phyloP scores from a whole-genome alignment of 768 basidiomycete genomes.

The Strobilomyces dryophilus region DNA sequence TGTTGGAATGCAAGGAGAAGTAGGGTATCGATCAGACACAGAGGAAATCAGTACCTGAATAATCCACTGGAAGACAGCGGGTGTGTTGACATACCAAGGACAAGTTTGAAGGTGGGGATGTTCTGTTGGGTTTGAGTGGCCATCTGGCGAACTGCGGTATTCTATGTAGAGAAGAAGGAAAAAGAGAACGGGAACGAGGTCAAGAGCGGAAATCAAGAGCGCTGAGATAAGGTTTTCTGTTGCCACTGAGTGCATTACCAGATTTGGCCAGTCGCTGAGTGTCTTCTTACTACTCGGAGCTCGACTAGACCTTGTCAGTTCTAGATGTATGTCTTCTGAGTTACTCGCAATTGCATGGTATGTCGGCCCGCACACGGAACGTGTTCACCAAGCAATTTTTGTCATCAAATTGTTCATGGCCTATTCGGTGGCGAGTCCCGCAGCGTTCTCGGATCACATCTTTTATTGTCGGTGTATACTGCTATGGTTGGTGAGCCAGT shows the following conservation, averaged over 20 bases:
- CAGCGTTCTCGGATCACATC: no score
- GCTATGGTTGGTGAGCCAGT: no score
- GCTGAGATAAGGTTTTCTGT: slow-evolving; percentile 36
- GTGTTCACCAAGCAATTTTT: no score
- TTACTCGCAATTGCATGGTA: neutral
- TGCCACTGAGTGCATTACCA: slow-evolving; percentile 25
- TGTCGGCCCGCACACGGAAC: neutral
- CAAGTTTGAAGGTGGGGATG: slow-evolving; percentile 96
- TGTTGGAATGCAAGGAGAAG: slow-evolving; percentile 10
- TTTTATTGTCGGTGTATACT: no score
- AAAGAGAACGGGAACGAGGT: slow-evolving; percentile 20
- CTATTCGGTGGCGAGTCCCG: no score
- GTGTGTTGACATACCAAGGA: slow-evolving; percentile 68
- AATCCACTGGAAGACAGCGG: slow-evolving; percentile 2
- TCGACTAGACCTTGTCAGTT: no score
- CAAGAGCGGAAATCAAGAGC: slow-evolving; percentile 32
- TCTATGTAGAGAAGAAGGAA: slow-evolving; percentile 21
- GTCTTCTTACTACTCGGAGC: neutral
- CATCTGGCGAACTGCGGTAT: slow-evolving; percentile 35
- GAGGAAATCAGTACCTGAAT: slow-evolving; percentile 21
- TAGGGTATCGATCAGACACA: slow-evolving; percentile 53
- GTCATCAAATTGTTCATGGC: no score
- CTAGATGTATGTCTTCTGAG: no score
- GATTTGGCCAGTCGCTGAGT: slow-evolving; percentile 20
- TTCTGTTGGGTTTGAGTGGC: slow-evolving; percentile 33